phyloP scores from a whole-genome alignment of 345 rosid genomes.

The Citrus inodora region DNA sequence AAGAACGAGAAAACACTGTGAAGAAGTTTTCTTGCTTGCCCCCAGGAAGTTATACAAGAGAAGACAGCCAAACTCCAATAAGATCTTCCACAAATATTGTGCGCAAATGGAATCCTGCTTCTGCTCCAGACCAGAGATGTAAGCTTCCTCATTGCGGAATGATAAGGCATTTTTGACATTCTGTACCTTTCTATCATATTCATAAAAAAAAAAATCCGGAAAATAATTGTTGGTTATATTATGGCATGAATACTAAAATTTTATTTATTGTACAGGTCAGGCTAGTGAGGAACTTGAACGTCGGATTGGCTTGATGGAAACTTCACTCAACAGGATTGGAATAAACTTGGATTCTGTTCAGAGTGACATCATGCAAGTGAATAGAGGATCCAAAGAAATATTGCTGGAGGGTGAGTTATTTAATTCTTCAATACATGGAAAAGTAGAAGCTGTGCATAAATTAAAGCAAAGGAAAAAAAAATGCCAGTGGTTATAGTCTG shows the following conservation, averaged over 20 bases:
- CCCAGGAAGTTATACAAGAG: slow-evolving; percentile 41
- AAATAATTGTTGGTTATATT: not conserved
- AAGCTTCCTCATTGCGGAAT: slow-evolving; percentile 13
- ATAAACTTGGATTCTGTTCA: slow-evolving; percentile 81
- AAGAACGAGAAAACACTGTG: slow-evolving; percentile 52
- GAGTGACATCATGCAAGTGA: slow-evolving; percentile 78
- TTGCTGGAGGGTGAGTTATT: slow-evolving; percentile 59
- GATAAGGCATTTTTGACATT: not conserved
- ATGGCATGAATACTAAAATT: not conserved
- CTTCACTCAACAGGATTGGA: slow-evolving; percentile 70
- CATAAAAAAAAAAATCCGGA: not conserved
- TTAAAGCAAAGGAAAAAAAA: not conserved
- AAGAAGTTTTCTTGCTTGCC: slow-evolving; percentile 59
- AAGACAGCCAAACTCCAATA: slow-evolving; percentile 55
- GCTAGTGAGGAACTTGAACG: slow-evolving; percentile 67
- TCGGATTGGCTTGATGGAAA: slow-evolving; percentile 65
- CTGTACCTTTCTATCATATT: not conserved
- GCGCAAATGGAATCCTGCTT: slow-evolving; percentile 59
- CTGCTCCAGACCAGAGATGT: slow-evolving; percentile 52
- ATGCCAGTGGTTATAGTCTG: slow-evolving; percentile 5
- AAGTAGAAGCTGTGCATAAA: not conserved
- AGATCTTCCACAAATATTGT: slow-evolving; percentile 47
- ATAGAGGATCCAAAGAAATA: slow-evolving; percentile 73
- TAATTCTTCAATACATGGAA: slow-evolving; percentile 3
- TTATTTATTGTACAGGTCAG: slow-evolving; percentile 45